Base-by-base conservation (phyloP, 495 filamentous ascomycete genomes). In the Aspergillus cristatus region DNA sequence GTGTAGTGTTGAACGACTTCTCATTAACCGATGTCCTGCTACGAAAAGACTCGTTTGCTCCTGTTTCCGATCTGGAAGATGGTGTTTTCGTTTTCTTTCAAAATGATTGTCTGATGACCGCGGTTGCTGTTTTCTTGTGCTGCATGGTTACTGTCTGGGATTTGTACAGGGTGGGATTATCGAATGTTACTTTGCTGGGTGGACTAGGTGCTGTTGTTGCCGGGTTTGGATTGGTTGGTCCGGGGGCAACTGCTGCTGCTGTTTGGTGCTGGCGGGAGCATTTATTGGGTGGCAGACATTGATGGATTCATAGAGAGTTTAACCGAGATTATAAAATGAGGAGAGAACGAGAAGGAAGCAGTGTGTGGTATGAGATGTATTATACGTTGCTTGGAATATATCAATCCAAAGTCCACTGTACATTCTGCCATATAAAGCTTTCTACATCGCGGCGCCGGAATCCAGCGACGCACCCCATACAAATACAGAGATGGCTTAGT, bases 391-490 rank as follows among this genome's bases (percentile, higher is more conserved):
- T 40, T 28, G 24, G 4, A 6, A 26, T 11, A 1, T 7, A 16
- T 38, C 7, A 43, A 14, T 3, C 30, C 15, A 13, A 11, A 28
- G 35, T 37, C 33, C 36, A 37, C 6, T 16, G 38, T 6, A 36
- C 29, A 32, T 39, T 40, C 6, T 45, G 35, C n/a, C 32, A 40
- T 18, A 52, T 14, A 8, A 52, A n/a, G 13, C 15, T 32, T 29
- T 52, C 48, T 2, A 52, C 45, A 34, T 52, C 48, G 14, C 34
- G 34, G 18, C 48, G 41, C 18, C 48, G 45, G 24, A 52, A 52
- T 3, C 40, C 48, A 40, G 48, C 34, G n/a, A 41, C 48, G 22
- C 48, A 52, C 22, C 48, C 48, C 8, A 52, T 18, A 11, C 41
- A 37, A 18, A 52, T 32, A 16, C 41, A 41, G 15, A 39, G 16